A percentile compares a stretch with the other conserved stretches of the same genome.
Evolutionary conservation across 2,329 filamentous ascomycete species (phyloP).

Genomic region (Xylariaceae sp.): DNA sequence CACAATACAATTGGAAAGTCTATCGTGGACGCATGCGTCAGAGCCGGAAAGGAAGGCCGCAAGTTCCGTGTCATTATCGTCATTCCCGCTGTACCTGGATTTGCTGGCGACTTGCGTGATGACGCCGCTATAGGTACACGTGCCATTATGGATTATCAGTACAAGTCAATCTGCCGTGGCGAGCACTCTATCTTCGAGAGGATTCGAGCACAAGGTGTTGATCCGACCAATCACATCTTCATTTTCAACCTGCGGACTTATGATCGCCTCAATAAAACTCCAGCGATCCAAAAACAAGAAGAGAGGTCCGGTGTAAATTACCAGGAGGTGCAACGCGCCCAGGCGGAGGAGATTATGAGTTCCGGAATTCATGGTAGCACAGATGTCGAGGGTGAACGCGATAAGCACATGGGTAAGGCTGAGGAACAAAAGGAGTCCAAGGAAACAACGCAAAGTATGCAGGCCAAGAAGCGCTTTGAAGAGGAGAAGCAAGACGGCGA

Average conservation of each 20-base stretch:
- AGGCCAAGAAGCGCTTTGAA: conserved; percentile 62
- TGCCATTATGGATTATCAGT: conserved; percentile 99
- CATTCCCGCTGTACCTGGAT: conserved; percentile 91
- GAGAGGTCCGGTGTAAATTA: conserved; percentile 83
- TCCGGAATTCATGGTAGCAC: conserved; percentile 69
- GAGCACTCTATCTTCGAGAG: conserved; percentile 89
- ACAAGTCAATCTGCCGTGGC: conserved; percentile 92
- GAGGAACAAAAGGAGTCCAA: conserved; percentile 46
- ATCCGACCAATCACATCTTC: conserved; percentile 83
- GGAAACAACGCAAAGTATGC: conserved; percentile 47
- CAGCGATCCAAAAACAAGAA: conserved; percentile 75
- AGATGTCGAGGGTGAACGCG: conserved; percentile 53
- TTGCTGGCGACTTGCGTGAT: conserved; percentile 87
- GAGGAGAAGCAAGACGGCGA: conserved; percentile 49
- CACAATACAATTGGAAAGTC: conserved; percentile 87
- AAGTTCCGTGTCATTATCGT: conserved; percentile 92
- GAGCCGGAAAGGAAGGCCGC: conserved; percentile 78
- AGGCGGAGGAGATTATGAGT: conserved; percentile 88
- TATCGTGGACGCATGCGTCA: conserved; percentile 89
- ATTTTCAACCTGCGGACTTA: conserved; percentile 94
- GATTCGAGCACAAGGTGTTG: conserved; percentile 74
- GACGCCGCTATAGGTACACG: conserved; percentile 84
- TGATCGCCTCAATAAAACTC: conserved; percentile 87
- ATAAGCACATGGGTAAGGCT: conserved; percentile 56
- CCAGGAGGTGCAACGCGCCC: conserved; percentile 82